Conservation (phyloP, 441 rosid species). For the Capsella rubella region DNA sequence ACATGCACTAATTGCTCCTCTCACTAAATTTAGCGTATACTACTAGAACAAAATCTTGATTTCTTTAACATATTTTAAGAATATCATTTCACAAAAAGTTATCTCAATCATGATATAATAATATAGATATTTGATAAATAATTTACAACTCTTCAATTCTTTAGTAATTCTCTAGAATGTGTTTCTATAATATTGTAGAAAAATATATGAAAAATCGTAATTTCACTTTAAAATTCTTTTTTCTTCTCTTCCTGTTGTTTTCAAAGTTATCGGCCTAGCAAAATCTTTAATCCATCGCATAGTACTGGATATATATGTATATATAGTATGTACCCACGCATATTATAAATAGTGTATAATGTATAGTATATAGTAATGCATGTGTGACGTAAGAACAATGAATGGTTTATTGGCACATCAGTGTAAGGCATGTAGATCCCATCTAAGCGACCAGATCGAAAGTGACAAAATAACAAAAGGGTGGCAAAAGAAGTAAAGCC, state of each 20-base stretch:
- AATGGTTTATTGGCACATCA: slow-evolving; percentile 34
- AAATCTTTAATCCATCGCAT: slow-evolving; percentile 29
- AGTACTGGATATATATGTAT: slow-evolving; percentile 19
- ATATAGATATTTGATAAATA: background rate
- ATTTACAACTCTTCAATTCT: background rate
- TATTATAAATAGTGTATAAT: slow-evolving; percentile 8
- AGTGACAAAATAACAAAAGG: slow-evolving; percentile 44
- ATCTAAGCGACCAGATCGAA: slow-evolving; percentile 45
- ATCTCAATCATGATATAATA: background rate
- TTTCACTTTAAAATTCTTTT: background rate
- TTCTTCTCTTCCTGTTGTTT: slow-evolving; percentile 1
- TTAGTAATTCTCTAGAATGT: background rate
- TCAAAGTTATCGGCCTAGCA: slow-evolving; percentile 35
- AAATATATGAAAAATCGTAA: background rate
- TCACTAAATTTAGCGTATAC: too few relatives aligned
- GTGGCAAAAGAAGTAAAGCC: slow-evolving; percentile 40
- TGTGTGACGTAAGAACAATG: slow-evolving; percentile 42
- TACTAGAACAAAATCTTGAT: background rate
- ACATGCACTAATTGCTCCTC: too few relatives aligned
- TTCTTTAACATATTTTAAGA: background rate
- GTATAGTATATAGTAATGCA: slow-evolving; percentile 39
- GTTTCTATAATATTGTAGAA: background rate
- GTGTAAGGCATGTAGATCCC: slow-evolving; percentile 46
- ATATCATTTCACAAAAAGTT: background rate
- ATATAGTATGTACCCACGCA: background rate